Evolutionary conservation across 106 monocot genomes (phyloP).

Genomic region (Apostasia ramifera): DNA sequence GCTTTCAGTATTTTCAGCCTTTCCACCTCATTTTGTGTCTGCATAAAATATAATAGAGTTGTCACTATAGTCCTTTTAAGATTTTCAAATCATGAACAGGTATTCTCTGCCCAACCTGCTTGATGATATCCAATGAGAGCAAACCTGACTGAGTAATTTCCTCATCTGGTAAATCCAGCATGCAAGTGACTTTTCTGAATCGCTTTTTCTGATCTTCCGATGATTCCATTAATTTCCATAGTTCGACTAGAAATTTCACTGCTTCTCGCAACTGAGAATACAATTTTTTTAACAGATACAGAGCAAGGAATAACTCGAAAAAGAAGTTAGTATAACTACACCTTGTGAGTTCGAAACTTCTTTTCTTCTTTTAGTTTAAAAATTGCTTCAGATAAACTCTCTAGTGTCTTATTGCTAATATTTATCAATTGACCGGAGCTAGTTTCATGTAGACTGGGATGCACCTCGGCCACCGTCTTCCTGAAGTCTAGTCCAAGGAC

Average conservation of each 20-base stretch:
- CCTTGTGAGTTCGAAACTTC: conserved; percentile 50
- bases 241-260: conserved; percentile 42
- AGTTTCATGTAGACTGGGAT: conserved; percentile 75
- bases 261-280: conserved; percentile 61
- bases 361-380: conserved; percentile 60
- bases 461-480: conserved; percentile 68
- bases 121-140: conserved; percentile 58
- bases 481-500: conserved; percentile 77
- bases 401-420: conserved; percentile 67
- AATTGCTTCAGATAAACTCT: conserved; percentile 54
- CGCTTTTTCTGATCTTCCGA: conserved; percentile 49
- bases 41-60: conserved; percentile 4
- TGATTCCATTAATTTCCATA: conserved; percentile 93
- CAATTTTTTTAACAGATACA: neutral
- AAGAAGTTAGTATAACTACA: conserved; percentile 8
- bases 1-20: conserved; percentile 81
- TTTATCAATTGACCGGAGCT: conserved; percentile 37
- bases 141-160: conserved; percentile 36
- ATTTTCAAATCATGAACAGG: neutral
- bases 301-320: neutral
- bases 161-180: conserved; percentile 39
- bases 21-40: conserved; percentile 73
- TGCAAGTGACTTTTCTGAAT: conserved; percentile 46
- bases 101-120: conserved; percentile 39
- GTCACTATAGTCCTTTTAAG: neutral